phyloP scores from a whole-genome alignment of 148 eudicot species.

The Polygonum aviculare region DNA sequence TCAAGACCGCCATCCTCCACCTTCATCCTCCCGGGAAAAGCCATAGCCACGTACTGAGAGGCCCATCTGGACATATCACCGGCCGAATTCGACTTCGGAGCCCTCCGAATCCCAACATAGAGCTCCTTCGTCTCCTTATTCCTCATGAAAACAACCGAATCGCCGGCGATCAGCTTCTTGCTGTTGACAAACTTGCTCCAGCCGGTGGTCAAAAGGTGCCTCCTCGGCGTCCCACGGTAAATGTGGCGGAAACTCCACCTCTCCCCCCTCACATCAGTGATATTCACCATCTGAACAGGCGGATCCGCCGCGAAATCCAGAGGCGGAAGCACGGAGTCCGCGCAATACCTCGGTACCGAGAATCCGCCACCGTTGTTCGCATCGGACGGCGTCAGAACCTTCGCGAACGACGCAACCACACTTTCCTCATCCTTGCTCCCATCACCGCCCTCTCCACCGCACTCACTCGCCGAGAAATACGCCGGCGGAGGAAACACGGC shows the following conservation, averaged over 20 bases:
- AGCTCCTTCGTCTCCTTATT: conserved; percentile 22
- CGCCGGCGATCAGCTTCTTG: conserved; percentile 60
- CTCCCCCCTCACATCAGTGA: conserved; percentile 38
- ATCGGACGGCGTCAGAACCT: conserved; percentile 70
- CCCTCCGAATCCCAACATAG: conserved; percentile 50
- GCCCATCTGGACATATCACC: conserved; percentile 18
- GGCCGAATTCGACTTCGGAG: conserved; percentile 16
- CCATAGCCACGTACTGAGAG: not conserved
- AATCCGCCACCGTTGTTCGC: conserved; percentile 90
- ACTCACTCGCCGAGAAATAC: not conserved
- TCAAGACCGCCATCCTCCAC: conserved; percentile 9
- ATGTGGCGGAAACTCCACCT: conserved; percentile 67
- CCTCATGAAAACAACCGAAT: conserved; percentile 56
- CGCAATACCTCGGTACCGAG: conserved; percentile 81
- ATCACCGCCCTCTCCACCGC: not conserved
- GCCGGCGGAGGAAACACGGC: not conserved
- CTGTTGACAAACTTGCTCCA: conserved; percentile 84
- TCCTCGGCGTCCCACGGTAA: conserved; percentile 72
- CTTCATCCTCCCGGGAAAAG: conserved; percentile 10
- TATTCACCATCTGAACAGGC: conserved; percentile 48
- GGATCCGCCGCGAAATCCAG: conserved; percentile 48
- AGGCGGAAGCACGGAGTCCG: conserved; percentile 64
- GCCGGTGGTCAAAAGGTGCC: conserved; percentile 76
- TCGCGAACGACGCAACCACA: conserved; percentile 41
- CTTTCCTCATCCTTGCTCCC: not conserved